These are phyloP conservation scores for Paramecium caudatum DNA, from an alignment of 73 alveolate genomes.

Conservation along the genomic window DNA sequence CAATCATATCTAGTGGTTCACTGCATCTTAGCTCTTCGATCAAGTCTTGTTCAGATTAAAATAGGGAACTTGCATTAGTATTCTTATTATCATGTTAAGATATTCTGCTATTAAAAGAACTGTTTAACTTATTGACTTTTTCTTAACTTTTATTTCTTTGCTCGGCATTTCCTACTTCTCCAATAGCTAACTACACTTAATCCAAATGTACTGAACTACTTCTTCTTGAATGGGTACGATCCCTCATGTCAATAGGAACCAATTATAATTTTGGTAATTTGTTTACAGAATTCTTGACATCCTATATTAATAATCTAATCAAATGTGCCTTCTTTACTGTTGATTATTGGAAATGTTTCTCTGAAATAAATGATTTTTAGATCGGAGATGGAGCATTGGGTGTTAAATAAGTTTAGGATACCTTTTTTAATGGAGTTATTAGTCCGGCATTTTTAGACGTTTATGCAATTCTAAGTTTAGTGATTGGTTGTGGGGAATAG, in stretches of 20 bases:
- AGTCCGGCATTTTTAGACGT: neutral
- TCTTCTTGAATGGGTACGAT: constrained; percentile 49
- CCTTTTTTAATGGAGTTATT: neutral
- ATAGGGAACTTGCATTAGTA: constrained; percentile 17
- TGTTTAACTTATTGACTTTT: constrained; percentile 16
- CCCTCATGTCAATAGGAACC: constrained; percentile 39
- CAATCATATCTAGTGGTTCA: constrained; percentile 38
- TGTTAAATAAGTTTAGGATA: neutral
- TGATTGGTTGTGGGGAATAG: neutral
- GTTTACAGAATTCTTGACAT: neutral
- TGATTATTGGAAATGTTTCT: neutral
- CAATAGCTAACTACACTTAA: constrained; percentile 7
- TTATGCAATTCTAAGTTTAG: neutral
- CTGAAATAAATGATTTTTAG: neutral
- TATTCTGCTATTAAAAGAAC: constrained; percentile 16
- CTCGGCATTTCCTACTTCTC: neutral
- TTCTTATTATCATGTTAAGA: constrained; percentile 42
- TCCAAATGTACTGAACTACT: constrained; percentile 43
- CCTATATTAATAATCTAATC: constrained; percentile 2
- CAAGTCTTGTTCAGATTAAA: constrained; percentile 12
- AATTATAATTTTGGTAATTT: neutral
- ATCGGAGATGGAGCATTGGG: neutral
- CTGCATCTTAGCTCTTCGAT: neutral
- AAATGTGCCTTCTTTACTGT: constrained; percentile 14
- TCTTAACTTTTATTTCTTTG: constrained; percentile 21